These are phyloP conservation scores for Coprinopsis cinerea DNA, from an alignment of 768 basidiomycete species.

Conservation along the genomic window DNA sequence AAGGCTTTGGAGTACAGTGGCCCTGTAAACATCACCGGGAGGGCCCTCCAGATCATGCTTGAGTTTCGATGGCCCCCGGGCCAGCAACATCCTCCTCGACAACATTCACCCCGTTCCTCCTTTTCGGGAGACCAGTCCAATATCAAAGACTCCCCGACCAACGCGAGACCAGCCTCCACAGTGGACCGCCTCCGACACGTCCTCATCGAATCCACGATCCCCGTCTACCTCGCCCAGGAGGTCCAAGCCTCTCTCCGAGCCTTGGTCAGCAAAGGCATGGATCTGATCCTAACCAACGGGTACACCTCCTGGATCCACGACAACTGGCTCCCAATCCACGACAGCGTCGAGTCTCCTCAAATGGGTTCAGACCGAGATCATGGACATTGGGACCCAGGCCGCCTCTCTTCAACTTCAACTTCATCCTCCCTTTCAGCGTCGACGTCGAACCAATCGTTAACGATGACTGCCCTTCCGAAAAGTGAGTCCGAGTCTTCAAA, in stretches of 20 bases:
- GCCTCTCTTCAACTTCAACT: too few species aligned
- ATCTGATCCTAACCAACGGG: neutral
- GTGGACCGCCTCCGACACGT: neutral
- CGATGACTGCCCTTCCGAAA: neutral
- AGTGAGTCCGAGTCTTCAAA: neutral
- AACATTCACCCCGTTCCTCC: too few species aligned
- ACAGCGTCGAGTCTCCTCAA: neutral
- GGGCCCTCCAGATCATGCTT: neutral
- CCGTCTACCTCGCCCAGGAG: neutral
- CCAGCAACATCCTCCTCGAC: too few species aligned
- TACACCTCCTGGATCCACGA: constrained; percentile 1
- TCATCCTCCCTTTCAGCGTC: too few species aligned
- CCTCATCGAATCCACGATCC: neutral
- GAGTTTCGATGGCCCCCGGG: neutral
- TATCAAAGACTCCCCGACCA: too few species aligned
- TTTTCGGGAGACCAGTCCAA: too few species aligned
- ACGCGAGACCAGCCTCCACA: neutral
- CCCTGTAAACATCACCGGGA: neutral
- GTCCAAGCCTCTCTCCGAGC: neutral
- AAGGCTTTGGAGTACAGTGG: constrained; percentile 1
- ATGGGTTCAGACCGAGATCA: neutral
- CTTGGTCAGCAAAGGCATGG: neutral
- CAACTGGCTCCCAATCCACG: neutral
- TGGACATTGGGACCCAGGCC: neutral
- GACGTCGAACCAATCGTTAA: too few species aligned